Evolutionary conservation across 1,139 yeast species (phyloP).

Genomic region (Geotrichum siamense): DNA sequence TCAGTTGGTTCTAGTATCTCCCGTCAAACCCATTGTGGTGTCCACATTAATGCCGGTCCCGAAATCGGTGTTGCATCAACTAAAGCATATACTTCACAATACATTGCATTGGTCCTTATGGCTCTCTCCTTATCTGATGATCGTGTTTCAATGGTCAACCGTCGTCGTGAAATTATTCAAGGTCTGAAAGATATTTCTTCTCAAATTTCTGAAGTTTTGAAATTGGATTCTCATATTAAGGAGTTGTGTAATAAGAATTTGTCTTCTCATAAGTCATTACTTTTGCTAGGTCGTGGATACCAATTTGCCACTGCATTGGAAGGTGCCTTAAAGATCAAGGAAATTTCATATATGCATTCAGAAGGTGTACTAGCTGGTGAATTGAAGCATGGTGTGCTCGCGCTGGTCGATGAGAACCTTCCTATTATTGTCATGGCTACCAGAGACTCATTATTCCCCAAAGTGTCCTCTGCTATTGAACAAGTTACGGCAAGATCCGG

Average conservation of each 20-base stretch:
- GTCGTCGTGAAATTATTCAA: slow-evolving; percentile 79
- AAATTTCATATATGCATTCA: slow-evolving; percentile 97
- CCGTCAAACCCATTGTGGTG: slow-evolving; percentile 97
- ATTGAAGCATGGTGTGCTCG: slow-evolving; percentile 96
- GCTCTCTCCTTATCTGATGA: slow-evolving; percentile 92
- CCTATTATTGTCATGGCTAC: slow-evolving; percentile 97
- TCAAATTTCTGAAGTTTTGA: slow-evolving; percentile 72
- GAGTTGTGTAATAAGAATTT: slow-evolving; percentile 64
- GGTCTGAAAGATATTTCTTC: slow-evolving; percentile 80
- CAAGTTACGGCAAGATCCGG: slow-evolving; percentile 98
- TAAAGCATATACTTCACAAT: slow-evolving; percentile 97
- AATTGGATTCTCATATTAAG: slow-evolving; percentile 68
- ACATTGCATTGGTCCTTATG: slow-evolving; percentile 93
- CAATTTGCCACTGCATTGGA: slow-evolving; percentile 96
- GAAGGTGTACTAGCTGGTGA: slow-evolving; percentile 99
- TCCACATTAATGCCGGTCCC: slow-evolving; percentile 98
- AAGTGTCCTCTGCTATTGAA: slow-evolving; percentile 90
- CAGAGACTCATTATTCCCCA: slow-evolving; percentile 94
- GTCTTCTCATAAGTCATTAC: slow-evolving; percentile 75
- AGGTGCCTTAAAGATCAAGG: slow-evolving; percentile 97
- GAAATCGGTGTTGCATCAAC: slow-evolving; percentile 99
- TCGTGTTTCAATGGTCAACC: slow-evolving; percentile 62
- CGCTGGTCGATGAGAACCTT: slow-evolving; percentile 86
- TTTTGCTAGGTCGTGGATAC: slow-evolving; percentile 94
- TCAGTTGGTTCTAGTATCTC: slow-evolving; percentile 96